Conservation (phyloP, 2,329 filamentous ascomycete genomes). For the Shiraia bambusicola region DNA sequence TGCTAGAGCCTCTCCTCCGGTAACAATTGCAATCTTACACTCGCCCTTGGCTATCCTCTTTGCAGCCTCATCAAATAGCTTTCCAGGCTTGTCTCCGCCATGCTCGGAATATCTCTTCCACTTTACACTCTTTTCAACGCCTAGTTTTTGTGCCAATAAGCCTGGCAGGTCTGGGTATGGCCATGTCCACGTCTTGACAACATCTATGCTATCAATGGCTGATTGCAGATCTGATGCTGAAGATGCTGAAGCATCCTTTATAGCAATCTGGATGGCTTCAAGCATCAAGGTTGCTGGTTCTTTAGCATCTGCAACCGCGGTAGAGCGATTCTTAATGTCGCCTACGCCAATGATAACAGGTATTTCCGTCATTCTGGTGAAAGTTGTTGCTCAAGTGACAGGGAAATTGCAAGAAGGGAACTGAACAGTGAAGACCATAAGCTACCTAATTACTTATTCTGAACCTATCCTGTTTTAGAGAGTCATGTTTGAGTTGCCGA, state of each 20-base stretch:
- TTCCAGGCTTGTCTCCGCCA: constrained; percentile 64
- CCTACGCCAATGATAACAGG: constrained; percentile 65
- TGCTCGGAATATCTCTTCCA: constrained; percentile 58
- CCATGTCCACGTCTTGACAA: constrained; percentile 68
- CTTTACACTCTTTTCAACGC: constrained; percentile 47
- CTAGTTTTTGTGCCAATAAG: constrained; percentile 54
- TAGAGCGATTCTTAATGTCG: constrained; percentile 61
- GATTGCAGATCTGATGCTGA: constrained; percentile 43
- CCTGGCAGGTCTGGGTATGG: constrained; percentile 61
- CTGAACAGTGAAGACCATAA: not conserved
- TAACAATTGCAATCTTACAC: constrained; percentile 59
- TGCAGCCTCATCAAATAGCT: constrained; percentile 65
- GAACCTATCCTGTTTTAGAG: constrained; percentile 7
- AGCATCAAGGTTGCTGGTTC: constrained; percentile 63
- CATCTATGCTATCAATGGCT: constrained; percentile 59
- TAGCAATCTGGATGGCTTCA: constrained; percentile 55
- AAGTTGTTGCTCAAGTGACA: not conserved
- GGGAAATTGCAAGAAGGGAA: not conserved
- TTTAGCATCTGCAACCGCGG: constrained; percentile 53
- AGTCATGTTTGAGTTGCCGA: constrained; percentile 15
- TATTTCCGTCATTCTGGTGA: constrained; percentile 8
- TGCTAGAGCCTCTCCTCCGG: constrained; percentile 66
- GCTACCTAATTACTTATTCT: constrained; percentile 2
- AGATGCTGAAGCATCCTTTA: constrained; percentile 52
- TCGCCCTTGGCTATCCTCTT: constrained; percentile 57